phyloP scores from a whole-genome alignment of 192 early-diverging fungal genomes.

The Linnemannia elongata region DNA sequence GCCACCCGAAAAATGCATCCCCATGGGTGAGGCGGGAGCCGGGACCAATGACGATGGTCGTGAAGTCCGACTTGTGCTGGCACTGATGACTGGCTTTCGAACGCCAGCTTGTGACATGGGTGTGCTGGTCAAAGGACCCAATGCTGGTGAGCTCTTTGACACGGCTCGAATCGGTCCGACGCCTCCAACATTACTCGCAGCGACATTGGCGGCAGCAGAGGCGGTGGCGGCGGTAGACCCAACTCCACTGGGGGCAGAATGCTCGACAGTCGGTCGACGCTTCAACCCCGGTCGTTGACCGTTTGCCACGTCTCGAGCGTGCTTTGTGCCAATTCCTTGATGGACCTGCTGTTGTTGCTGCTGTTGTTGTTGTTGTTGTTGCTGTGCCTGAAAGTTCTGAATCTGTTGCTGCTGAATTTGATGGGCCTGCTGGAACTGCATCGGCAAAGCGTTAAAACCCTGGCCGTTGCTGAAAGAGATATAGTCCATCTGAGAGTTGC shows the following conservation, averaged over 20 bases:
- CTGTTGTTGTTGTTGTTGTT: slow-evolving; percentile 25
- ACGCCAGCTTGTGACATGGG: not conserved
- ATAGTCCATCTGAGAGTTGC: slow-evolving; percentile 33
- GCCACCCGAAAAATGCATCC: slow-evolving; percentile 5
- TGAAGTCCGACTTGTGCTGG: slow-evolving; percentile 11
- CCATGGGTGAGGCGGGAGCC: slow-evolving; percentile 20
- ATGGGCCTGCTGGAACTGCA: slow-evolving; percentile 51
- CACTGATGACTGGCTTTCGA: slow-evolving; percentile 16
- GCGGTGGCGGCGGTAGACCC: not conserved
- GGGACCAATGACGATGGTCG: not conserved
- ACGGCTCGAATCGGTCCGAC: slow-evolving; percentile 17
- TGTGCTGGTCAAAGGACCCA: slow-evolving; percentile 14
- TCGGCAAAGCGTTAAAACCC: slow-evolving; percentile 18
- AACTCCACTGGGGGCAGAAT: not conserved
- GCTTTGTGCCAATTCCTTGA: slow-evolving; percentile 30
- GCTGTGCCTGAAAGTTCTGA: slow-evolving; percentile 22
- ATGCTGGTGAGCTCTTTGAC: slow-evolving; percentile 33
- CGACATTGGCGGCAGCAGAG: not conserved
- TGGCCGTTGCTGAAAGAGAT: slow-evolving; percentile 23
- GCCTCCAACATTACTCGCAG: not conserved
- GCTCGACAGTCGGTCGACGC: slow-evolving; percentile 37
- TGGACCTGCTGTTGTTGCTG: slow-evolving; percentile 19
- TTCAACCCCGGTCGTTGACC: slow-evolving; percentile 38
- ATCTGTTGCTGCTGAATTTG: slow-evolving; percentile 32
- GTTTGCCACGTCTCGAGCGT: slow-evolving; percentile 20